A percentile compares a stretch with the other conserved stretches of the same genome.
Conservation (phyloP, 2,329 filamentous ascomycete genomes). For the Phoma sp. region DNA sequence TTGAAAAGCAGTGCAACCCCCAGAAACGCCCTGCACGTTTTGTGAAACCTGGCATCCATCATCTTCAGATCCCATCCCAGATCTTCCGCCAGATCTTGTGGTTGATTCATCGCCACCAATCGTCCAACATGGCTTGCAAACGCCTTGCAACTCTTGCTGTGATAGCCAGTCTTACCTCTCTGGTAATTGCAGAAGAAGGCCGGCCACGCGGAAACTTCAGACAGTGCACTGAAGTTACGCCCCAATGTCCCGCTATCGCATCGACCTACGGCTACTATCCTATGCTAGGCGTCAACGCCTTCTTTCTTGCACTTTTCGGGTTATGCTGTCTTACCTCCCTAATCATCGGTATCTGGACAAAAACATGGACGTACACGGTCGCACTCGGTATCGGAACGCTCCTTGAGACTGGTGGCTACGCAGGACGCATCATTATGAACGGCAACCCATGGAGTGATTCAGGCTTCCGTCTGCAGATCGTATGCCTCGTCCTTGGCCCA, state of each 20-base stretch:
- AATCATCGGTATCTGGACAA: constrained; percentile 38
- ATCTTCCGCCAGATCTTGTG: background rate
- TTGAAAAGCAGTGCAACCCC: constrained; percentile 11
- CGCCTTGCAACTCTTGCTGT: constrained; percentile 3
- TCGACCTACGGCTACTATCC: constrained; percentile 52
- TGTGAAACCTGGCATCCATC: background rate
- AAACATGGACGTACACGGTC: constrained; percentile 51
- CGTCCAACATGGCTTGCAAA: constrained; percentile 4
- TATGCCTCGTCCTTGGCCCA: constrained; percentile 52
- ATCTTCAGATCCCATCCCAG: background rate
- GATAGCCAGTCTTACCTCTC: constrained; percentile 1
- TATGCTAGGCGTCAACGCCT: constrained; percentile 46
- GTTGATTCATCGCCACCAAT: background rate
- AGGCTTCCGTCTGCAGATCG: constrained; percentile 53
- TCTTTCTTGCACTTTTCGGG: constrained; percentile 42
- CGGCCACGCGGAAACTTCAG: constrained; percentile 31
- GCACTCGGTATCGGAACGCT: constrained; percentile 50
- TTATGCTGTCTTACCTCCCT: constrained; percentile 26
- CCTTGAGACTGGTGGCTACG: constrained; percentile 53
- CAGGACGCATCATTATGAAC: constrained; percentile 51
- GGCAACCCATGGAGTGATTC: constrained; percentile 51
- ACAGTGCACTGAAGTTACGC: constrained; percentile 31
- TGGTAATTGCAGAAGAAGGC: constrained; percentile 20
- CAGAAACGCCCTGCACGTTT: background rate
- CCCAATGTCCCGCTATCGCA: constrained; percentile 41